Evolutionary conservation across 73 alveolate genomes (phyloP).

Genomic region (Paramecium sonneborni): DNA sequence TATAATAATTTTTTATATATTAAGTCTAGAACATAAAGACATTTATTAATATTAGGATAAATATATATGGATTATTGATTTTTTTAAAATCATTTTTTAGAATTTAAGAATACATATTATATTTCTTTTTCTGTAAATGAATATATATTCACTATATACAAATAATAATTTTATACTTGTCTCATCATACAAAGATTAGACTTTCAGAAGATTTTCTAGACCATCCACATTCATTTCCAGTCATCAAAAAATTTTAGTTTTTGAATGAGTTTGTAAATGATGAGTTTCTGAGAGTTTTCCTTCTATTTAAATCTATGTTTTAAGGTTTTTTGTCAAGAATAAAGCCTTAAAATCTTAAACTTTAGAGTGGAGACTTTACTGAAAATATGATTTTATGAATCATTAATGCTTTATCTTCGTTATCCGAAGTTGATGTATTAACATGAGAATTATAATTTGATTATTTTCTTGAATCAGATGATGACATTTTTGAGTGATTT

Average conservation of each 20-base stretch:
- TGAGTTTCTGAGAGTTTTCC: neutral
- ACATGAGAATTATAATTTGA: constrained; percentile 1
- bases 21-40: neutral
- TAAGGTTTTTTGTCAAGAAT: neutral
- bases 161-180: neutral
- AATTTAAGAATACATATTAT: neutral
- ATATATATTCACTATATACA: neutral
- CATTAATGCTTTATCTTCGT: neutral
- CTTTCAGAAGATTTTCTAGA: constrained; percentile 28
- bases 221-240: neutral
- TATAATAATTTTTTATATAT: neutral
- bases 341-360: neutral
- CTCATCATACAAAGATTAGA: neutral
- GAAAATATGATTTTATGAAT: neutral
- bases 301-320: neutral
- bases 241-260: neutral
- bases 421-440: neutral
- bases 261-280: neutral
- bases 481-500: neutral
- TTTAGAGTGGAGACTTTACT: neutral
- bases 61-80: too few relatives aligned
- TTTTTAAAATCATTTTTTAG: neutral
- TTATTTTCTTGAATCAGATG: neutral
- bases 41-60: too few relatives aligned
- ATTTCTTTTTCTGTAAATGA: neutral